Percentiles rank a stretch among this genome's conserved stretches.
phyloP scores from a whole-genome alignment of 768 basidiomycete species.

The Trametopsis cervina region DNA sequence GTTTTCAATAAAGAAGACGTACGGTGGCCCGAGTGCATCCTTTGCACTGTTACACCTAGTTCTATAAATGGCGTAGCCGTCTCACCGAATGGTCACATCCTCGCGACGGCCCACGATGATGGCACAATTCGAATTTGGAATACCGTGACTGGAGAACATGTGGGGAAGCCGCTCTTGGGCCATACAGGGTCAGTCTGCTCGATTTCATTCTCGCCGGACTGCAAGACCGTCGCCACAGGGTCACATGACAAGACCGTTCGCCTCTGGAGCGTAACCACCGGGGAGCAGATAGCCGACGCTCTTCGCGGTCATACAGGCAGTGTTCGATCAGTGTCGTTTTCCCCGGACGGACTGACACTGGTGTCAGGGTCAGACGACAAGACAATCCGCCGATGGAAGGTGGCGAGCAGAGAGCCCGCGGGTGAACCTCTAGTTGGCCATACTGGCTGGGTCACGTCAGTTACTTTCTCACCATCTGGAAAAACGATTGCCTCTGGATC shows the following conservation, averaged over 20 bases:
- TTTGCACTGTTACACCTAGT: too few species aligned
- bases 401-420: too few species aligned
- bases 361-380: conserved; percentile 44
- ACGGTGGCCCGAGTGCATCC: too few species aligned
- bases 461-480: conserved; percentile 7
- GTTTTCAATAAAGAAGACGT: not conserved
- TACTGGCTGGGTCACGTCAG: conserved; percentile 28
- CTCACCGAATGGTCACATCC: too few species aligned
- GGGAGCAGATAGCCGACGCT: not conserved
- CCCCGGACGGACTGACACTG: conserved; percentile 14
- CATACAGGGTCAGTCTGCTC: conserved; percentile 5
- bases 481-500: too few species aligned
- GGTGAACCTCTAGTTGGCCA: too few species aligned
- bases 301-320: too few species aligned
- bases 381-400: conserved; percentile 41
- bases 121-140: too few species aligned
- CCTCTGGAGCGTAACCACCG: conserved; percentile 9
- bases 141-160: not conserved
- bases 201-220: conserved; percentile 7
- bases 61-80: too few species aligned
- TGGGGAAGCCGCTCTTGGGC: not conserved
- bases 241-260: conserved; percentile 10
- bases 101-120: too few species aligned
- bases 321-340: conserved; percentile 8
- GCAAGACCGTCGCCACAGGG: conserved; percentile 8